Conservation (phyloP, 495 filamentous ascomycete genomes). For the Penicillium fimorum region DNA sequence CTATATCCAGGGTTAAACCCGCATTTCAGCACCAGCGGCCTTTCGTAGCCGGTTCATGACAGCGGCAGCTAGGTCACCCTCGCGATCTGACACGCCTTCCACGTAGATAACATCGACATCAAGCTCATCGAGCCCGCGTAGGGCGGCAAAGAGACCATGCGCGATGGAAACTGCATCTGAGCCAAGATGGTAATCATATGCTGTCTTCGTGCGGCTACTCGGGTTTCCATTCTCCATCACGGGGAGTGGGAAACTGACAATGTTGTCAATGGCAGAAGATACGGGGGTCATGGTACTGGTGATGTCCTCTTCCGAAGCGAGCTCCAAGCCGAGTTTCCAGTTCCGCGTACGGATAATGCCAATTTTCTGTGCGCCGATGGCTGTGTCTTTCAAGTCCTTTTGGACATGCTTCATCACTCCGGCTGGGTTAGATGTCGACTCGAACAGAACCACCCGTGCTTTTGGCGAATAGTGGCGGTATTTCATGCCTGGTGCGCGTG, state of each 20-base stretch:
- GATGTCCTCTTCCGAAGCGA: constrained; percentile 29
- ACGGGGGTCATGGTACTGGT: constrained; percentile 26
- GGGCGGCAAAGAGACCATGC: constrained; percentile 78
- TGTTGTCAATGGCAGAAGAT: constrained; percentile 27
- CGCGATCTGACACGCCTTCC: constrained; percentile 75
- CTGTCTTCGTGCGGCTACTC: constrained; percentile 29
- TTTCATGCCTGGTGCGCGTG: constrained; percentile 95
- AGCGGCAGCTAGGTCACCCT: constrained; percentile 81
- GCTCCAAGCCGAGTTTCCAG: constrained; percentile 40
- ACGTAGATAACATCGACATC: constrained; percentile 85
- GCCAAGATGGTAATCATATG: constrained; percentile 62
- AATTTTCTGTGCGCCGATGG: constrained; percentile 41
- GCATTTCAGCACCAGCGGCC: constrained; percentile 61
- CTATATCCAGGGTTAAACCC: constrained; percentile 26
- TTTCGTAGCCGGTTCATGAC: constrained; percentile 96
- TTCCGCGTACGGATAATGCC: constrained; percentile 48
- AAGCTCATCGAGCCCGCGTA: constrained; percentile 78
- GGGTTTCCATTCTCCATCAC: constrained; percentile 28
- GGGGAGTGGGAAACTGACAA: constrained; percentile 35
- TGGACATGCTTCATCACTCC: constrained; percentile 34
- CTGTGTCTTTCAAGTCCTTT: constrained; percentile 37
- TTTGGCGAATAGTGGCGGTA: constrained; percentile 97
- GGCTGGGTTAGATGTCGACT: constrained; percentile 44
- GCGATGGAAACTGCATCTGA: constrained; percentile 68
- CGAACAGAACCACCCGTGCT: constrained; percentile 81